Evolutionary conservation across 176 grass and related monocot species (phyloP).

Genomic region (Zoysia pacifica): DNA sequence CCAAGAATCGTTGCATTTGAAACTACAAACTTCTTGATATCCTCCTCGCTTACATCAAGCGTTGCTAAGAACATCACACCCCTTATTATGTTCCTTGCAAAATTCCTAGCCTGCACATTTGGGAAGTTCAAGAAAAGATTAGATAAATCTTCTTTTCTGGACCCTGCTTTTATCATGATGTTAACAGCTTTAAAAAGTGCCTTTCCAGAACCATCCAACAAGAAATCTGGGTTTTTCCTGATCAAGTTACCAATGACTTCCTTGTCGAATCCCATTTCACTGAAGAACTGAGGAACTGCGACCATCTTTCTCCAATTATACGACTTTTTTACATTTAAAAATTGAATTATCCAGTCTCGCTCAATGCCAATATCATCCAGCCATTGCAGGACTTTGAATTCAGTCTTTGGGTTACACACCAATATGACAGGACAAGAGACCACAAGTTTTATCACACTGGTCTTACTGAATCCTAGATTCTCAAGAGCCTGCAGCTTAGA

Average conservation of each 20-base stretch:
- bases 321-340: conserved; percentile 38
- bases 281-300: conserved; percentile 50
- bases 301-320: conserved; percentile 65
- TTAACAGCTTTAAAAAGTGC: conserved; percentile 40
- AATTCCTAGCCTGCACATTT: conserved; percentile 34
- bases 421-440: conserved; percentile 48
- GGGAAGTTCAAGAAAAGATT: conserved; percentile 62
- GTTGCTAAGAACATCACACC: conserved; percentile 48
- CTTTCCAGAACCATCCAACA: conserved; percentile 67
- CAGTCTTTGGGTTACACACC: conserved; percentile 15
- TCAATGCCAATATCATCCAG: conserved; percentile 49
- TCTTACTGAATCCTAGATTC: conserved; percentile 60
- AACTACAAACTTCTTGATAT: conserved; percentile 55
- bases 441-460: conserved; percentile 60
- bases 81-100: conserved; percentile 43
- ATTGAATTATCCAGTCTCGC: conserved; percentile 55
- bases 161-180: conserved; percentile 56
- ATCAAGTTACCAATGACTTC: conserved; percentile 48
- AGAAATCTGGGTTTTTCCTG: conserved; percentile 57
- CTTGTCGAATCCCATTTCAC: conserved; percentile 53
- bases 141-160: conserved; percentile 46
- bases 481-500: conserved; percentile 58
- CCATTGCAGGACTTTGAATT: conserved; percentile 55
- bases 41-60: conserved; percentile 33
- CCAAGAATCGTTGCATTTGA: conserved; percentile 51